Evolutionary conservation across 2,329 filamentous ascomycete genomes (phyloP).

Genomic region (Calonectria leucothoes): DNA sequence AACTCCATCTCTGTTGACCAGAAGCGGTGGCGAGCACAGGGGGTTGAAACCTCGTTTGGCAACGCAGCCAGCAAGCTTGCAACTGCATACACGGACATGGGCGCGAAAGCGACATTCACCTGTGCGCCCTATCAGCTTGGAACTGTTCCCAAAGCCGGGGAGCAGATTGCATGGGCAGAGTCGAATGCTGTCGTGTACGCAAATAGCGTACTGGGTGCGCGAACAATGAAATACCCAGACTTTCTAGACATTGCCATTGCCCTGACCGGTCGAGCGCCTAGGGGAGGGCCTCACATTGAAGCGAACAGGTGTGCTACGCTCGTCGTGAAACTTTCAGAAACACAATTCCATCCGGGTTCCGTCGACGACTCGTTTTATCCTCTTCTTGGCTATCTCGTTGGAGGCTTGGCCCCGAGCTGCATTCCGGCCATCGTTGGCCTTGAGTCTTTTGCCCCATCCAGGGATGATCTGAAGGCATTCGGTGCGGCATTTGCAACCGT

Average conservation of each 20-base stretch:
- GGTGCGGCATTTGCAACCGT: slow-evolving; percentile 33
- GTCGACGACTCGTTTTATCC: slow-evolving; percentile 34
- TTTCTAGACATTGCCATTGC: slow-evolving; percentile 33
- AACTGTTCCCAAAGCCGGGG: slow-evolving; percentile 18
- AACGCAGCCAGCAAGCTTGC: slow-evolving; percentile 24
- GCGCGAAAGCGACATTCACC: slow-evolving; percentile 25
- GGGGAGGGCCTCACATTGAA: slow-evolving; percentile 22
- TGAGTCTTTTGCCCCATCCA: slow-evolving; percentile 10
- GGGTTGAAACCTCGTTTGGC: slow-evolving; percentile 21
- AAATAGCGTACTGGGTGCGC: slow-evolving; percentile 34
- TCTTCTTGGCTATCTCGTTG: slow-evolving; percentile 31
- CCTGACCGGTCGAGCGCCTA: slow-evolving; percentile 31
- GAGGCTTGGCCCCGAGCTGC: slow-evolving; percentile 19
- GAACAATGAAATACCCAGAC: slow-evolving; percentile 35
- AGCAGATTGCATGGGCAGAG: slow-evolving; percentile 33
- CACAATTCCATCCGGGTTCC: background rate
- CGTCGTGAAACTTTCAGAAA: background rate
- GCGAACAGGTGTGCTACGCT: slow-evolving; percentile 24
- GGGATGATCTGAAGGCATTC: slow-evolving; percentile 36
- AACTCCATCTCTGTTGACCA: slow-evolving; percentile 34
- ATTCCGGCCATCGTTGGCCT: slow-evolving; percentile 32
- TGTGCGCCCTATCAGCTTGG: slow-evolving; percentile 37
- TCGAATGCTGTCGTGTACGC: slow-evolving; percentile 37
- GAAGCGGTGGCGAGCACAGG: slow-evolving; percentile 31
- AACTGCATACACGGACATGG: slow-evolving; percentile 32